Conservation (phyloP, 2,329 filamentous ascomycete species). For the Blastomyces parvus region DNA sequence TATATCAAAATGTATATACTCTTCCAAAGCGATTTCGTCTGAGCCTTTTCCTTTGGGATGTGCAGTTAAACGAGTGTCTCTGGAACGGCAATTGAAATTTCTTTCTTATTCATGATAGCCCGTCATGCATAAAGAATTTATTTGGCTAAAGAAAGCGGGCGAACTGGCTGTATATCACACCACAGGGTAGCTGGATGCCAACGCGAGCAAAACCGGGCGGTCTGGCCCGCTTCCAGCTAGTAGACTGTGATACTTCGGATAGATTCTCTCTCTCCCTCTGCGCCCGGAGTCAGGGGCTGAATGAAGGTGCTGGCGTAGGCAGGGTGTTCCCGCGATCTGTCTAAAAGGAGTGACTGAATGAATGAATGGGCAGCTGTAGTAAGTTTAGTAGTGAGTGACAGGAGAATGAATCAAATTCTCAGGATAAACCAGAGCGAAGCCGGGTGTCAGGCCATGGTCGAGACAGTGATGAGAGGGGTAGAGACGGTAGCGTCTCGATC, state of each 20-base stretch:
- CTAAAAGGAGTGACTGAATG: not conserved
- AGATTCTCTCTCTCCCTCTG: not conserved
- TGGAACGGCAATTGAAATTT: not conserved
- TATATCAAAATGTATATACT: not conserved
- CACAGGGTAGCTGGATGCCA: not conserved
- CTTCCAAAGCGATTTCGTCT: not conserved
- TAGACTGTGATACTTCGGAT: not conserved
- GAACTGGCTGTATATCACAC: not conserved
- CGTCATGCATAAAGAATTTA: not conserved
- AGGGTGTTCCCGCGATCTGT: too few species aligned
- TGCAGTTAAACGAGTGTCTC: not conserved
- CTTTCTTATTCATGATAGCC: not conserved
- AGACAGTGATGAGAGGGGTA: not conserved
- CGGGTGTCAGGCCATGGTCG: slow-evolving; percentile 1
- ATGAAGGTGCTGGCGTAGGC: not conserved
- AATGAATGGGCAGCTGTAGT: not conserved
- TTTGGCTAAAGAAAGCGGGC: not conserved
- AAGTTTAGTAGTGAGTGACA: not conserved
- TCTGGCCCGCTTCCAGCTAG: not conserved
- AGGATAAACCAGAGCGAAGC: not conserved
- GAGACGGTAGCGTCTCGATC: not conserved
- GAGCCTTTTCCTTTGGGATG: too few species aligned
- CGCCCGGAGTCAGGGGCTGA: not conserved
- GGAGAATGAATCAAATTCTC: not conserved
- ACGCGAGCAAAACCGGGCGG: not conserved